Conservation (phyloP, 2,329 filamentous ascomycete genomes). For the Ophiostoma ulmi region DNA sequence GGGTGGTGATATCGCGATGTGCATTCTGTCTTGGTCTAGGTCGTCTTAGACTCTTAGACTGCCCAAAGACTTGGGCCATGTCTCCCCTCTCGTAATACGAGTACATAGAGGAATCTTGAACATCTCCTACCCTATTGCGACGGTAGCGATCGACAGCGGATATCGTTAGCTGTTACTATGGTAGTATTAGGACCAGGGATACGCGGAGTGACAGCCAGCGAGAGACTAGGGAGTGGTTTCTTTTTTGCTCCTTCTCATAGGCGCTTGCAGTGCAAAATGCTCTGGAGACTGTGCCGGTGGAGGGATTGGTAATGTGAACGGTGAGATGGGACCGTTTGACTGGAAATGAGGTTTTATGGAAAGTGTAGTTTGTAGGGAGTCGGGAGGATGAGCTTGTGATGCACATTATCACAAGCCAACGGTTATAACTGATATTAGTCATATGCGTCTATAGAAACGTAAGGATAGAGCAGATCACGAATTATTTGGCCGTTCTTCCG, state of each 20-base stretch:
- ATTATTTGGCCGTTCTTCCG: background rate
- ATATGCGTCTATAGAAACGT: background rate
- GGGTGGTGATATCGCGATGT: constrained; percentile 18
- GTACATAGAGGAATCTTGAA: background rate
- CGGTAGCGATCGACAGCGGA: constrained; percentile 17
- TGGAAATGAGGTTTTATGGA: constrained; percentile 1
- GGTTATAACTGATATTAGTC: background rate
- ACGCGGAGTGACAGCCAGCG: background rate
- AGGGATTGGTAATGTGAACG: background rate
- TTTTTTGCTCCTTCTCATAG: constrained; percentile 7
- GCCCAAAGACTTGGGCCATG: background rate
- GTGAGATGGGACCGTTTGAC: background rate
- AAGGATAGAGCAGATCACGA: background rate
- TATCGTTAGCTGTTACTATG: background rate
- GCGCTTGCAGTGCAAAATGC: background rate
- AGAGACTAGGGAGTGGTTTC: constrained; percentile 10
- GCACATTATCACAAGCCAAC: constrained; percentile 8
- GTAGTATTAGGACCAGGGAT: constrained; percentile 2
- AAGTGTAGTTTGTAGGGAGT: background rate
- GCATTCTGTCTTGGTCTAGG: constrained; percentile 21
- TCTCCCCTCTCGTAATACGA: background rate
- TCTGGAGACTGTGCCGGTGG: background rate
- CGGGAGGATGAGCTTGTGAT: background rate
- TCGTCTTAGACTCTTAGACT: background rate
- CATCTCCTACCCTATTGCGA: background rate